Percentiles rank a stretch among this genome's conserved stretches.
These are phyloP conservation scores for Albizia julibrissin DNA, from an alignment of 306 rosid species.

Conservation along the genomic window DNA sequence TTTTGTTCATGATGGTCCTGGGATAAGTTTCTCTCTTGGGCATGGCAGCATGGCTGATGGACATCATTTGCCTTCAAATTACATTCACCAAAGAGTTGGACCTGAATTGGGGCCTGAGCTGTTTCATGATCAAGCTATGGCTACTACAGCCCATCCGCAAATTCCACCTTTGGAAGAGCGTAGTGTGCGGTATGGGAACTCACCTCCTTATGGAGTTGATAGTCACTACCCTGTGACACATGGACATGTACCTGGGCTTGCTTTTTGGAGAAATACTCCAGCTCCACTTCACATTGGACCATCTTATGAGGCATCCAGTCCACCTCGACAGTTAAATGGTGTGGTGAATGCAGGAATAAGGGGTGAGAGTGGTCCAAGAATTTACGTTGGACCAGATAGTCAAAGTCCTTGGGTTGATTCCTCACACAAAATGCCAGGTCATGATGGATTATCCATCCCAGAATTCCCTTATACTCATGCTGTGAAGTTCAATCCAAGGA, in stretches of 20 bases:
- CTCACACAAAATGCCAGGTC: constrained; percentile 58
- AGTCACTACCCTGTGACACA: constrained; percentile 52
- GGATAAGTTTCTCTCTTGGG: constrained; percentile 56
- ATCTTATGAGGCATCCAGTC: constrained; percentile 58
- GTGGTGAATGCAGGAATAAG: constrained; percentile 60
- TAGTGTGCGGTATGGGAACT: constrained; percentile 60
- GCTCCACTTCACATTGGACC: constrained; percentile 58
- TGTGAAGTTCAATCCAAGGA: constrained; percentile 46
- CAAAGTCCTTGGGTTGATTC: constrained; percentile 73
- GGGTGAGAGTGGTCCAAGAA: constrained; percentile 71
- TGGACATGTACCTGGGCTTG: constrained; percentile 60
- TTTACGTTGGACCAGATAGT: constrained; percentile 57
- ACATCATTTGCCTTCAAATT: constrained; percentile 51
- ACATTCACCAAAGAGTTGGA: constrained; percentile 59
- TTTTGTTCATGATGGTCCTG: constrained; percentile 63
- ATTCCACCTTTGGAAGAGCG: constrained; percentile 67
- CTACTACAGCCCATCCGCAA: constrained; percentile 51
- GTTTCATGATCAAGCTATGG: constrained; percentile 68
- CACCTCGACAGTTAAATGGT: constrained; percentile 61
- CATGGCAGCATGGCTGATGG: constrained; percentile 61
- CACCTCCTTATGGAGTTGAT: constrained; percentile 69
- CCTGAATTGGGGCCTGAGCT: constrained; percentile 68
- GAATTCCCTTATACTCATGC: constrained; percentile 59
- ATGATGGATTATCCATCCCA: constrained; percentile 54
- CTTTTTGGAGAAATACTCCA: constrained; percentile 68